Percentiles rank a stretch among this genome's conserved stretches.
Conservation (phyloP, 305 asterid genomes). For the Euphrasia arctica region DNA sequence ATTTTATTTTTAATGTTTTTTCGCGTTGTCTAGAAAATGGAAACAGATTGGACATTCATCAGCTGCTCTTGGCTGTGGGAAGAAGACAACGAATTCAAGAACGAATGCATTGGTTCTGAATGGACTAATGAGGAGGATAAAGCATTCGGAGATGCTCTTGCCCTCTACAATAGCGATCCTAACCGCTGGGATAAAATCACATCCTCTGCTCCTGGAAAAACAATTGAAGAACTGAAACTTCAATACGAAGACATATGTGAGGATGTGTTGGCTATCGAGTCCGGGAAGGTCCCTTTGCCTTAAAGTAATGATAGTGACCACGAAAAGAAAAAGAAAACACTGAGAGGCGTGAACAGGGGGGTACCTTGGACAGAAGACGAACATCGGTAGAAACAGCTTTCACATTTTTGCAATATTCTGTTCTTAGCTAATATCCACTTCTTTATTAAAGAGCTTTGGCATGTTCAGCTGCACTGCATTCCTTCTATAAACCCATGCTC, state of each 20-base stretch:
- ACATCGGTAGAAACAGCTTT: conserved; percentile 23
- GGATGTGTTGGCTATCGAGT: conserved; percentile 25
- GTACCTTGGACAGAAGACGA: conserved; percentile 33
- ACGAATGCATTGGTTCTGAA: conserved; percentile 5
- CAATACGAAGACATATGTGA: conserved; percentile 25
- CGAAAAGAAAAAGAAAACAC: conserved; percentile 14
- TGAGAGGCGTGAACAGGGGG: conserved; percentile 18
- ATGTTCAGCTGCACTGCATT: not conserved
- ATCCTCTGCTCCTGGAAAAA: conserved; percentile 28
- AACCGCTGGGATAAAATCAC: conserved; percentile 26
- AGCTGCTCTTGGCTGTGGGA: conserved; percentile 26
- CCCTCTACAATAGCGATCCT: conserved; percentile 5
- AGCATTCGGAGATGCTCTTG: conserved; percentile 29
- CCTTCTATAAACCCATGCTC: not conserved
- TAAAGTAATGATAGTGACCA: conserved; percentile 1
- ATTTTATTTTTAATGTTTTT: not conserved
- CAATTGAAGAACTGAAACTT: conserved; percentile 27
- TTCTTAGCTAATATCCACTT: too few relatives aligned
- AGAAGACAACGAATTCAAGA: conserved; percentile 17
- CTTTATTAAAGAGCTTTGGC: too few relatives aligned
- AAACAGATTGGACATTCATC: conserved; percentile 22
- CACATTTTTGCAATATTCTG: not conserved
- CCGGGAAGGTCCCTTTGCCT: conserved; percentile 23
- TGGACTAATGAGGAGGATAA: conserved; percentile 33
- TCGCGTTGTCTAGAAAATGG: conserved; percentile 24